Evolutionary conservation across 805 yeast species (phyloP).

Genomic region (Lachancea kluyveri): DNA sequence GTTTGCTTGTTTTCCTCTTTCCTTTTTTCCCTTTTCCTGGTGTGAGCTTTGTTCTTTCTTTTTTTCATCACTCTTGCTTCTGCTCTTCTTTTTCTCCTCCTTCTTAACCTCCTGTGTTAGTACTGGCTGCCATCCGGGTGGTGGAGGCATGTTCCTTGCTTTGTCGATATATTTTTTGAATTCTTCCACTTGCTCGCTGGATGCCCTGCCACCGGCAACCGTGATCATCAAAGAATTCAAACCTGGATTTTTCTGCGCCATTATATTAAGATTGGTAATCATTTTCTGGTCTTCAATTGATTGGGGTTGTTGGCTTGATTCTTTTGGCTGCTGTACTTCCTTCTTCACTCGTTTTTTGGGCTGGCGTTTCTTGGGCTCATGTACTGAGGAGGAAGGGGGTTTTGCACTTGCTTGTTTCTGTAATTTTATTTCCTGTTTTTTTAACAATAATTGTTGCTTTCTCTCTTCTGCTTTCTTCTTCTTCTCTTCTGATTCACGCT

Average conservation of each 20-base stretch:
- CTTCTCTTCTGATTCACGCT: slow-evolving; percentile 29
- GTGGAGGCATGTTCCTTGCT: slow-evolving; percentile 67
- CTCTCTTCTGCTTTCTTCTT: slow-evolving; percentile 21
- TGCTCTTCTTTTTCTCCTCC: neutral
- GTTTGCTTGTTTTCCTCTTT: slow-evolving; percentile 11
- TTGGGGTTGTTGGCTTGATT: slow-evolving; percentile 64
- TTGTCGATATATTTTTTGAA: slow-evolving; percentile 77
- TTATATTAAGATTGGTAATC: slow-evolving; percentile 76
- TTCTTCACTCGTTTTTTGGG: slow-evolving; percentile 14
- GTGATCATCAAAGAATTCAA: slow-evolving; percentile 69
- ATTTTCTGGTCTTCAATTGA: slow-evolving; percentile 58
- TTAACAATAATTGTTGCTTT: slow-evolving; percentile 20
- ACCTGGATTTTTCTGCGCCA: slow-evolving; percentile 68
- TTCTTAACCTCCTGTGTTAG: slow-evolving; percentile 7
- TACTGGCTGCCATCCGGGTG: slow-evolving; percentile 37
- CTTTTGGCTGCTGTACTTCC: slow-evolving; percentile 3
- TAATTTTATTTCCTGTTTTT: slow-evolving; percentile 22
- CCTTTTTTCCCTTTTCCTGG: slow-evolving; percentile 10
- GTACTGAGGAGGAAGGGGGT: neutral
- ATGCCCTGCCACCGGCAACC: slow-evolving; percentile 80
- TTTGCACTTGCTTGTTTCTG: slow-evolving; percentile 5
- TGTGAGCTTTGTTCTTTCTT: neutral
- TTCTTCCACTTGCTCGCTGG: slow-evolving; percentile 60
- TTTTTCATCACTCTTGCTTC: no score
- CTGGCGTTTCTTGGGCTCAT: slow-evolving; percentile 1